A percentile compares a stretch with the other conserved stretches of the same genome.
Evolutionary conservation across 2,329 filamentous ascomycete genomes (phyloP).

Genomic region (Neofusicoccum parvum): DNA sequence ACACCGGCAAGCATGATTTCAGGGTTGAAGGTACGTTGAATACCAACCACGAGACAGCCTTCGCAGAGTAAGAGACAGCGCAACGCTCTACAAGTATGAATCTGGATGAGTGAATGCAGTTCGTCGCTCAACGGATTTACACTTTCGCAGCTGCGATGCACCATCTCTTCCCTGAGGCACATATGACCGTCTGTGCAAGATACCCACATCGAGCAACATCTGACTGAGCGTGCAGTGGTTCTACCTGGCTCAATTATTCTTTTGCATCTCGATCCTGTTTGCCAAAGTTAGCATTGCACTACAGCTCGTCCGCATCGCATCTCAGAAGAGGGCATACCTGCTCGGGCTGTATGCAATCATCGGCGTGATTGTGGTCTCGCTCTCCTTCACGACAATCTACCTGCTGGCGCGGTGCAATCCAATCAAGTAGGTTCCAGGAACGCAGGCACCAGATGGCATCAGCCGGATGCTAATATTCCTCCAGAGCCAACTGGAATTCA

Average conservation of each 20-base stretch:
- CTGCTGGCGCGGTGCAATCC: slow-evolving; percentile 32
- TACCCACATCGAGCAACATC: background rate
- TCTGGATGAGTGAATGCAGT: too few species aligned
- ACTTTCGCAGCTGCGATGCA: too few species aligned
- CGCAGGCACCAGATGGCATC: too few species aligned
- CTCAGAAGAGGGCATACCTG: slow-evolving; percentile 30
- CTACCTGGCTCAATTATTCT: slow-evolving; percentile 41
- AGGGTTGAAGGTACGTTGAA: slow-evolving; percentile 22
- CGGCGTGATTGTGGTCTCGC: slow-evolving; percentile 32
- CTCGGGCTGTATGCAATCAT: slow-evolving; percentile 33
- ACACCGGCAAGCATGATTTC: background rate
- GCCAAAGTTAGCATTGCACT: slow-evolving; percentile 40
- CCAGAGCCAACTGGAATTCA: slow-evolving; percentile 6
- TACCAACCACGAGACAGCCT: too few species aligned
- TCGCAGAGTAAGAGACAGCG: too few species aligned
- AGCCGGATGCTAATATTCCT: background rate
- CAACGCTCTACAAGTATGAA: too few species aligned
- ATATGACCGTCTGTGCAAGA: too few species aligned
- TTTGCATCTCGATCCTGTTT: slow-evolving; percentile 38
- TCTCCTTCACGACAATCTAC: slow-evolving; percentile 39
- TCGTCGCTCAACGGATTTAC: too few species aligned
- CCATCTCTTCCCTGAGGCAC: too few species aligned
- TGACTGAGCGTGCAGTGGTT: slow-evolving; percentile 33
- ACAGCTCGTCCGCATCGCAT: slow-evolving; percentile 39
- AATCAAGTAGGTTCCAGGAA: slow-evolving; percentile 22